Conservation (phyloP, 768 basidiomycete species). For the Rickenella mellea region DNA sequence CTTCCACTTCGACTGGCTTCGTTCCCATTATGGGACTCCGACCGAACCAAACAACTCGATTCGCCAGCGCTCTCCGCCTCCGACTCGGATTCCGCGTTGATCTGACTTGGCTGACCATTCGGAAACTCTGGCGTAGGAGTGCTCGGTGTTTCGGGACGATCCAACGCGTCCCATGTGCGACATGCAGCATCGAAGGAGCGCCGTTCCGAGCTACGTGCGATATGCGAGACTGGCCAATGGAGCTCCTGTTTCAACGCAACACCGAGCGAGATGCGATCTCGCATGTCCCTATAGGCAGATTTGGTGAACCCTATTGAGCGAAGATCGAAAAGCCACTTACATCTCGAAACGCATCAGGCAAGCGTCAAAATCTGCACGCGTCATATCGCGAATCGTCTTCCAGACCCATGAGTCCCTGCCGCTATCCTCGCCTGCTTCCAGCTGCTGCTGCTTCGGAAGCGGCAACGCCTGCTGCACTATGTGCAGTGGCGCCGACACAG, state of each 20-base stretch:
- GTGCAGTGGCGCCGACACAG: no score
- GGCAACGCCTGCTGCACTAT: neutral
- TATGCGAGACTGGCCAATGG: constrained; percentile 33
- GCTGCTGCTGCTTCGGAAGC: constrained; percentile 1
- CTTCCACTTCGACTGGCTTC: no score
- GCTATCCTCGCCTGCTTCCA: constrained; percentile 8
- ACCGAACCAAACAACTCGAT: no score
- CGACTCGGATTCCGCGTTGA: neutral
- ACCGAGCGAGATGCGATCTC: constrained; percentile 42
- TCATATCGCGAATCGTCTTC: constrained; percentile 26
- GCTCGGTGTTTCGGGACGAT: constrained; percentile 10
- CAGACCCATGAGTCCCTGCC: neutral
- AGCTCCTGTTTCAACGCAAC: constrained; percentile 38
- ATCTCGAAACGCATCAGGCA: constrained; percentile 48
- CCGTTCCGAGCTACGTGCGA: constrained; percentile 38
- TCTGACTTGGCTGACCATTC: no score
- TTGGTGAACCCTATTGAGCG: neutral
- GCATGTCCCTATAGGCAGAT: constrained; percentile 45
- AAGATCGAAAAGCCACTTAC: constrained; percentile 30
- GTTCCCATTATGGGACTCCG: no score
- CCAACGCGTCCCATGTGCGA: constrained; percentile 40
- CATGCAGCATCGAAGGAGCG: constrained; percentile 50
- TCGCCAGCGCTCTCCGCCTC: neutral
- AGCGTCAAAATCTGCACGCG: constrained; percentile 52
- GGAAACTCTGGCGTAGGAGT: no score